phyloP scores from a whole-genome alignment of 225 moss, liverwort and hornwort genomes.

The Bryum argenteum region DNA sequence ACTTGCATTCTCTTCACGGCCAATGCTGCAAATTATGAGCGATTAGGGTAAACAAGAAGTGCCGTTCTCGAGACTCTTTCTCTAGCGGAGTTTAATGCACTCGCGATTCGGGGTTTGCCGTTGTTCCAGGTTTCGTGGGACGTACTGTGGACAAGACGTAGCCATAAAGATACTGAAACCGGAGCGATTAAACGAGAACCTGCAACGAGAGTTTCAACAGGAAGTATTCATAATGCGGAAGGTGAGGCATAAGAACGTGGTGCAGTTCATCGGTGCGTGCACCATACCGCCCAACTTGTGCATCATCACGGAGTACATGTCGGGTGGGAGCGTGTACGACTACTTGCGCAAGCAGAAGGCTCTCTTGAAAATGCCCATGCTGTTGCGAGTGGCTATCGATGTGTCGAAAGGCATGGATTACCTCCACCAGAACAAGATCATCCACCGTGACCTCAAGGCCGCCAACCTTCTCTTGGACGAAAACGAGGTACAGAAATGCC shows the following conservation, averaged over 20 bases:
- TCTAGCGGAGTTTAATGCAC: too few species aligned
- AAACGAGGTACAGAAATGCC: constrained; percentile 59
- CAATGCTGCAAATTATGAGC: too few species aligned
- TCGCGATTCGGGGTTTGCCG: too few species aligned
- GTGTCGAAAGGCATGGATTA: constrained; percentile 99
- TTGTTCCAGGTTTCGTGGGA: constrained; percentile 72
- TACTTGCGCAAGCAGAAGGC: constrained; percentile 91
- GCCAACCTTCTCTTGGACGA: constrained; percentile 99
- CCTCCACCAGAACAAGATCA: constrained; percentile 96
- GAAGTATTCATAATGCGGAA: constrained; percentile 98
- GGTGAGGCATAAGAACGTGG: constrained; percentile 97
- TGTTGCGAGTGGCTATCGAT: constrained; percentile 83
- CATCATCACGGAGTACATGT: constrained; percentile 94
- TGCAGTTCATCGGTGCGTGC: constrained; percentile 98
- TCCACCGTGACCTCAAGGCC: constrained; percentile 94
- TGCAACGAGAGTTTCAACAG: constrained; percentile 92
- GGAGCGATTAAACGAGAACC: constrained; percentile 78
- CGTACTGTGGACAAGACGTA: constrained; percentile 98
- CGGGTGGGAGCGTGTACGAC: constrained; percentile 98
- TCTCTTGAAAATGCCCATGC: constrained; percentile 81
- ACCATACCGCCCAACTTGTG: constrained; percentile 86
- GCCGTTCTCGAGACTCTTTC: too few species aligned
- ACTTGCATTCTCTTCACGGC: too few species aligned
- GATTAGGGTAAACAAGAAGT: too few species aligned
- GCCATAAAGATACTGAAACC: constrained; percentile 90